A percentile compares a stretch with the other conserved stretches of the same genome.
Evolutionary conservation across 805 yeast genomes (phyloP).

Genomic region (Cyberlindnera mycetangii): DNA sequence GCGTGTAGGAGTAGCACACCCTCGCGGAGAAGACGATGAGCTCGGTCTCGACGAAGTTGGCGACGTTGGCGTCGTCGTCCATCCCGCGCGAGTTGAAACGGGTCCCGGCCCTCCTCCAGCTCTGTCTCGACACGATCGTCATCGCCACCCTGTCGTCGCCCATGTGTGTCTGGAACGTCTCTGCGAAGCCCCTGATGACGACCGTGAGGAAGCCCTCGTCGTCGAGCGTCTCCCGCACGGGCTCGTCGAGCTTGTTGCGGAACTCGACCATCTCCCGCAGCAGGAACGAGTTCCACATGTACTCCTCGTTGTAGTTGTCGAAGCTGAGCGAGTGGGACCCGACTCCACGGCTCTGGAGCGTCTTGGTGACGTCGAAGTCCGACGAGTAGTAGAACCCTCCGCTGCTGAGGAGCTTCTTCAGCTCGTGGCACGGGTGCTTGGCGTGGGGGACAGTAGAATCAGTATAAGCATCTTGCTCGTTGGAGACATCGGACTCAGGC

Average conservation of each 20-base stretch:
- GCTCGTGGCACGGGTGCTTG: slow-evolving; percentile 71
- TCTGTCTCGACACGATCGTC: slow-evolving; percentile 86
- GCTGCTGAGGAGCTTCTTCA: slow-evolving; percentile 72
- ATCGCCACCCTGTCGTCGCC: slow-evolving; percentile 43
- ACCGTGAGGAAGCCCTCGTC: slow-evolving; percentile 81
- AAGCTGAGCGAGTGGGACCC: slow-evolving; percentile 35
- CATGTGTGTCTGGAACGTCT: slow-evolving; percentile 51
- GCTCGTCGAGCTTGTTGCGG: slow-evolving; percentile 64
- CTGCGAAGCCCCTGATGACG: slow-evolving; percentile 93
- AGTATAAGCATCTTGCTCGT: slow-evolving; percentile 23
- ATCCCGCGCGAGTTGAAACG: slow-evolving; percentile 93
- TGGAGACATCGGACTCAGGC: slow-evolving; percentile 30
- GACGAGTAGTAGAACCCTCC: slow-evolving; percentile 93
- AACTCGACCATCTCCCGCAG: slow-evolving; percentile 55
- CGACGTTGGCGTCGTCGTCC: slow-evolving; percentile 93
- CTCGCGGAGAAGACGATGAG: slow-evolving; percentile 57
- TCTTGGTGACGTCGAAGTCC: slow-evolving; percentile 89
- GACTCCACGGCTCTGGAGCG: slow-evolving; percentile 73
- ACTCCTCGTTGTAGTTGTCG: slow-evolving; percentile 63
- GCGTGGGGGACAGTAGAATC: too few species aligned
- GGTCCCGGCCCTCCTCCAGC: slow-evolving; percentile 98
- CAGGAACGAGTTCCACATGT: slow-evolving; percentile 96
- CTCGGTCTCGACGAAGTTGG: slow-evolving; percentile 94
- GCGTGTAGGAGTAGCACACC: slow-evolving; percentile 71
- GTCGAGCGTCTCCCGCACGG: slow-evolving; percentile 60